Base-by-base conservation (phyloP, 495 filamentous ascomycete genomes). In the Talaromyces proteolyticus region DNA sequence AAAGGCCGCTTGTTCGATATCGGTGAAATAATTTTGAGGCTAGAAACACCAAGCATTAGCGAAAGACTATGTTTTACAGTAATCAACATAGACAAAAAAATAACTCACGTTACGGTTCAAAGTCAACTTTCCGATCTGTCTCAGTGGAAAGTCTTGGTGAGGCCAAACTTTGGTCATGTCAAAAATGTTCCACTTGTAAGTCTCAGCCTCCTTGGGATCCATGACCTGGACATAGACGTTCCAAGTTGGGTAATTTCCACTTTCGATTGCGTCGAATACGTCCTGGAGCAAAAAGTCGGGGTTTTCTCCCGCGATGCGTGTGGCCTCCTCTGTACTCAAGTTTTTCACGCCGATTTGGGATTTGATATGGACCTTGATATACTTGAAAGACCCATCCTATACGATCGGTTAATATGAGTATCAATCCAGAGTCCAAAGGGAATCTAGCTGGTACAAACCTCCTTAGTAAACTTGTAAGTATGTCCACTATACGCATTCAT, bases 371-470 rank as follows among this genome's bases (percentile, higher is more conserved):
- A 86, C 74, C 53, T 86, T 81, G 26, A 82, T 73, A 45, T 87
- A 86, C 47, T 74, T 68, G 55, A 79, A 82, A 12, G 67, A 70
- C 19, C 84, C 84, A 36, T 85, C 75, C 21, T 73, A 68, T 25
- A 73, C 66, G 50, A 79, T 57, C 57, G 85, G 78, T 51, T 83
- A 88, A 69, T 84, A 89, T 1, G 87, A 85, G 65, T 89, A 82
- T 11, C 77, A 34, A 8, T 34, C 29, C 8, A 2, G 8, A 34
- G 14, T 34, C 14, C 8, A 34, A 10, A 34, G 4, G 8, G 14
- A 34, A 10, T 80, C 81, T 53, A 79, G 57, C 43, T 76, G 81
- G 50, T 46, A 26, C 57, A 66, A 23, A 81, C 82, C 53, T 80
- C 59, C 44, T 77, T 82, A 36, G 75, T 79, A 43, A 86, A 77